Conservation (phyloP, 305 asterid genomes). For the Fraxinus sp. region DNA sequence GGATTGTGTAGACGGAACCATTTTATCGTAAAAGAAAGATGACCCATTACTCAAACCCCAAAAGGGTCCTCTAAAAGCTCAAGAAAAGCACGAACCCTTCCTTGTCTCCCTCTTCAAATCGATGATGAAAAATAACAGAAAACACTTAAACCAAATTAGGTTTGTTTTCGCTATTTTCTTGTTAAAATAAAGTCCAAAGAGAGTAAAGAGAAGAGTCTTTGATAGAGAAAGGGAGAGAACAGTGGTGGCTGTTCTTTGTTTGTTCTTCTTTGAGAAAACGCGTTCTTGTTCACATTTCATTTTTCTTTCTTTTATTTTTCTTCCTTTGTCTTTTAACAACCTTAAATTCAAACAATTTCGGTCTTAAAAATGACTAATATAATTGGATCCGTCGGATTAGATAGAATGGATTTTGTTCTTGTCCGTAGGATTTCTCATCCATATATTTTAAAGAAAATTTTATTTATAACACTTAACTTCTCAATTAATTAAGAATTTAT, state of each 20-base stretch:
- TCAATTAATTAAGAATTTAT: not conserved
- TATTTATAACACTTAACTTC: not conserved
- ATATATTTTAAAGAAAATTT: not conserved
- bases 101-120: slow-evolving; percentile 27
- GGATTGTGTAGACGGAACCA: slow-evolving; percentile 48
- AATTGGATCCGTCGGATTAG: not conserved
- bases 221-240: slow-evolving; percentile 24
- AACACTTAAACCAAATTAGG: slow-evolving; percentile 44
- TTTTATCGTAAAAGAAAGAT: slow-evolving; percentile 44
- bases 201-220: slow-evolving; percentile 26
- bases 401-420: not conserved
- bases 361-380: not conserved
- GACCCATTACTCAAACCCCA: slow-evolving; percentile 64
- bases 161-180: slow-evolving; percentile 13
- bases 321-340: not conserved
- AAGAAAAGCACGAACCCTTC: slow-evolving; percentile 26
- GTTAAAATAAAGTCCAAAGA: slow-evolving; percentile 31
- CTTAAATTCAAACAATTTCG: not conserved
- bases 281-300: slow-evolving; percentile 54
- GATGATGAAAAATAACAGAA: slow-evolving; percentile 8
- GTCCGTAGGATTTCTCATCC: not conserved
- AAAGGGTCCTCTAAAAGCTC: slow-evolving; percentile 51
- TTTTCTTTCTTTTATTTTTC: slow-evolving; percentile 22
- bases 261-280: slow-evolving; percentile 52
- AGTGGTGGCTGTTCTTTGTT: slow-evolving; percentile 26